Evolutionary conservation across 768 basidiomycete species (phyloP), one percentile per base, ranked within the genome.

Genomic region (Hirschioporus abietinus): DNA sequence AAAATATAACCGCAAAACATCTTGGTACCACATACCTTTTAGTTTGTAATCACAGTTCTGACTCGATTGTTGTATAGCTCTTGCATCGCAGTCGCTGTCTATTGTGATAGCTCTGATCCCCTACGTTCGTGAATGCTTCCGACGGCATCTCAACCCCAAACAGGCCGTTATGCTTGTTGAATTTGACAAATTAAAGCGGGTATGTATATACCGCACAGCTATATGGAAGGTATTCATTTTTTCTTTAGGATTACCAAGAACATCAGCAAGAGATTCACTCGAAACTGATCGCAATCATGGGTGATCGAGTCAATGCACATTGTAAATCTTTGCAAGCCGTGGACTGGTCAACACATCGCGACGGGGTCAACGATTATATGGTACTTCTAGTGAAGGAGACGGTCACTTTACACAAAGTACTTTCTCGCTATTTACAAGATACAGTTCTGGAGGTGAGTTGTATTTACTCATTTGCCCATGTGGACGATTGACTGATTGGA

Each of bases 261-360:
- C 97, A 99, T 77, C 97, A 99, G 77, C 93, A 96, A 74, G 97
- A 99, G 81, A 99, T 99, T 65, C 96, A 99, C 76, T 86, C 93
- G 64, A 99, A 99, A 80, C 83, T 99, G 65, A 90, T 99, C 67
- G 92, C 94, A 58, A 99, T 99, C 78, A 99, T 99, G 97, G 91
- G 95, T 52, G 96, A 99, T 78, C 86, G 96, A 66, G 80, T 99
- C 60, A 86, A 82, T 71, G 88, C 90, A 1, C 96, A 99, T 75
- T 90, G 94, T 74, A 89, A 86, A 71, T 82, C 90, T 26, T 82
- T 99, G 64, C 88, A 92, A 80, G 93, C 79, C 52, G 84, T 98
- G 68, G 84, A 93, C 70, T 98, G 95, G 94, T 87, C 82, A 65
- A 79, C 82, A 36, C 82, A 86, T 34, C 87, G 79, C 70, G 78